phyloP scores from a whole-genome alignment of 805 yeast genomes.

The Isabelozyma gotoi region DNA sequence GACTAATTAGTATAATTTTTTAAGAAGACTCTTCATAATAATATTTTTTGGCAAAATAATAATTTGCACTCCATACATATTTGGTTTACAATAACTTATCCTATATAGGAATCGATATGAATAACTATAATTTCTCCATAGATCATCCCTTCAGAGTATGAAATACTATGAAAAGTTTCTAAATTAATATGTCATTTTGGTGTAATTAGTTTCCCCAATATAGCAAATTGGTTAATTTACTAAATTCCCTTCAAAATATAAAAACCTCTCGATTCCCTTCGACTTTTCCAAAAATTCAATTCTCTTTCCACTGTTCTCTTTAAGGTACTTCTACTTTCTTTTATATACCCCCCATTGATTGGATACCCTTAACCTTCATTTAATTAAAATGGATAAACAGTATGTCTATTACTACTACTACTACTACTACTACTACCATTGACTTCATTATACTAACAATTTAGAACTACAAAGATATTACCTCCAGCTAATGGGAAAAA shows the following conservation, averaged over 20 bases:
- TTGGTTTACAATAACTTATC: background rate
- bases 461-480: conserved; percentile 8
- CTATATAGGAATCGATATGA: background rate
- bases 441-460: background rate
- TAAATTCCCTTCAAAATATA: background rate
- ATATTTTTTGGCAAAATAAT: background rate
- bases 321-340: background rate
- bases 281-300: background rate
- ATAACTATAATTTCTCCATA: background rate
- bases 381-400: background rate
- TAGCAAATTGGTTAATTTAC: background rate
- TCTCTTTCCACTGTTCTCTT: background rate
- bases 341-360: background rate
- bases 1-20: background rate
- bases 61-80: background rate
- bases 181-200: too few relatives aligned
- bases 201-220: background rate
- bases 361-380: background rate
- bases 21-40: background rate
- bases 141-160: background rate
- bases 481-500: conserved; percentile 48
- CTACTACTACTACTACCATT: background rate
- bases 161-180: background rate
- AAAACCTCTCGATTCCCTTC: background rate
- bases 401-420: conserved; percentile 8